phyloP scores from a whole-genome alignment of 2,329 filamentous ascomycete species.

The Fonsecaea erecta region DNA sequence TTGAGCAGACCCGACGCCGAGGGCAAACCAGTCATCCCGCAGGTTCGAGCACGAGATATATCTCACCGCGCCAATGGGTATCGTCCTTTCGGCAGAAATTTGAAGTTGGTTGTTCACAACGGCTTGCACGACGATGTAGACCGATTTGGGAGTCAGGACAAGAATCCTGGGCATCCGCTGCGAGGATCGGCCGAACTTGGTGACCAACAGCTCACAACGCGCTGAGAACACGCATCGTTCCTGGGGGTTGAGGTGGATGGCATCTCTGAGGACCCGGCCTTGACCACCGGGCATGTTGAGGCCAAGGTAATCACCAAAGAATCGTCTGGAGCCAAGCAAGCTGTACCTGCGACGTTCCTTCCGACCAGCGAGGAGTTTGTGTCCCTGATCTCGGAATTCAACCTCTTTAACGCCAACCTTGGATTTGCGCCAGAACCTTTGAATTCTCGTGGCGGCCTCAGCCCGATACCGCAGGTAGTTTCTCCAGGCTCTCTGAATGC shows the following conservation, averaged over 20 bases:
- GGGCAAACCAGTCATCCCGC: constrained; percentile 95
- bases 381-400: constrained; percentile 84
- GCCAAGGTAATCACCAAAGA: constrained; percentile 92
- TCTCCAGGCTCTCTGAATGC: constrained; percentile 96
- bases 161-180: constrained; percentile 87
- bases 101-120: constrained; percentile 80
- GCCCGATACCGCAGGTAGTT: constrained; percentile 91
- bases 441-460: constrained; percentile 91
- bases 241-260: constrained; percentile 70
- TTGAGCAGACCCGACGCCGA: constrained; percentile 86
- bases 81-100: constrained; percentile 78
- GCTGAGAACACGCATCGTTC: constrained; percentile 88
- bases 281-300: constrained; percentile 79
- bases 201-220: constrained; percentile 84
- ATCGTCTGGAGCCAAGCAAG: constrained; percentile 86
- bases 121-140: constrained; percentile 86
- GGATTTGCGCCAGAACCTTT: constrained; percentile 93
- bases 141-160: constrained; percentile 80
- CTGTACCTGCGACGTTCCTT: constrained; percentile 93
- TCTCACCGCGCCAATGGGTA: constrained; percentile 86
- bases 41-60: constrained; percentile 78
- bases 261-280: constrained; percentile 77
- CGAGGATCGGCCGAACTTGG: constrained; percentile 94
- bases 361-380: constrained; percentile 76
- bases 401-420: constrained; percentile 87